Base-by-base conservation (phyloP, 1,139 yeast species). In the Hansenula sp. region DNA sequence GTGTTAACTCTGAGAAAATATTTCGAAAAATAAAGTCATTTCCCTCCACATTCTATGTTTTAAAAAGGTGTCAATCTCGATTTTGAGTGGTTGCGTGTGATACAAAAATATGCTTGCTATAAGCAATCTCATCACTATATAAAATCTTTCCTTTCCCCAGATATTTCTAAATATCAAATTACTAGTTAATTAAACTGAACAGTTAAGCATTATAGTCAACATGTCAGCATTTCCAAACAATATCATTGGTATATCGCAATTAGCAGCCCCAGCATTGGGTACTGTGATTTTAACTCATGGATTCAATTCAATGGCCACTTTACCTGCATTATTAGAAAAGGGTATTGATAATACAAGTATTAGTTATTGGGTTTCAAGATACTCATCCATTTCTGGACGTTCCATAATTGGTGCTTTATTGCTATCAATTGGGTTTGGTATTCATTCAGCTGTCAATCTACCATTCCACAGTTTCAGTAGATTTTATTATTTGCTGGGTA, bases 401-500 rank as follows among this genome's bases (percentile, higher is more conserved):
- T 32, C 46, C 2, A 47, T 46, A 13, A 10, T 51, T 11, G 19
- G 40, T 17, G 41, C 45, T 7, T 18, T 45, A 13, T 29, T 45
- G n/a, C 46, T 46, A 7, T 41, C 51, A n/a, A 37, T 50, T 21
- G 48, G 42, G 11, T 45, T 46, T 17, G 54, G 56, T 18, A 19
- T 48, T 33, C 29, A 43, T 33, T 33, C 47, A 11, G 53, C 49
- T 9, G 10, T 36, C 2, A 33, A 41, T 11, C 36, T 51, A 8
- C 52, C 53, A n/a, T 44, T 46, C 29, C 42, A 41, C 1, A 49
- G 53, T 12, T 41, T 42, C 41, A 44, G 51, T 3, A 44, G 51
- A 41, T 49, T 50, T 32, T 52, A 48, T 39, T 52, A 47, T 42
- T 41, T 48, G 34, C 12, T 46, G 18, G 56, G 56, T 13, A 36